These are phyloP conservation scores for Dianthus caryophyllus DNA, from an alignment of 148 eudicot genomes.

Conservation along the genomic window DNA sequence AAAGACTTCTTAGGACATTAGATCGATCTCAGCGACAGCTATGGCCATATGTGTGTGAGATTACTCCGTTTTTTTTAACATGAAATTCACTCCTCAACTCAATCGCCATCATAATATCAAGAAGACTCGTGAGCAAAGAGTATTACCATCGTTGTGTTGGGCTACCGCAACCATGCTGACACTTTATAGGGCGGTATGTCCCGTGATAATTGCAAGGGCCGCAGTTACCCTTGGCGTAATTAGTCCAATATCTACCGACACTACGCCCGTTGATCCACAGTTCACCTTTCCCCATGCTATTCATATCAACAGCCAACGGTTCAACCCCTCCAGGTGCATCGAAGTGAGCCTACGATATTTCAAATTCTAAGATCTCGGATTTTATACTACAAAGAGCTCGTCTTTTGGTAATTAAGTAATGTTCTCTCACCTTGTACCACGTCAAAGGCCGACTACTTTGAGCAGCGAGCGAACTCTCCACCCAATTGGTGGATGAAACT, in stretches of 20 bases:
- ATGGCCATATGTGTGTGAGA: too few relatives aligned
- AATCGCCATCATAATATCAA: too few relatives aligned
- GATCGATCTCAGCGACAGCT: neutral
- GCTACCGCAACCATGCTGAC: conserved; percentile 81
- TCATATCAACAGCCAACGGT: conserved; percentile 85
- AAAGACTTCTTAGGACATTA: neutral
- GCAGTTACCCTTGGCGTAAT: conserved; percentile 65
- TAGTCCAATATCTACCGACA: conserved; percentile 88
- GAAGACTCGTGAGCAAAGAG: neutral
- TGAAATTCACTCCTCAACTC: too few relatives aligned
- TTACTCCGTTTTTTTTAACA: too few relatives aligned
- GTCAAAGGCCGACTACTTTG: conserved; percentile 52
- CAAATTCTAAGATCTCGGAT: neutral
- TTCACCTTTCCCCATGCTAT: conserved; percentile 93
- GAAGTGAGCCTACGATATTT: conserved; percentile 62
- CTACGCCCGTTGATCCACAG: conserved; percentile 90
- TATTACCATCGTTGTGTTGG: conserved; percentile 92
- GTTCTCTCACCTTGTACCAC: conserved; percentile 78
- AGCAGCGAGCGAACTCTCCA: conserved; percentile 32
- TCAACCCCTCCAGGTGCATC: conserved; percentile 66
- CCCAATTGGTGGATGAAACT: conserved; percentile 66
- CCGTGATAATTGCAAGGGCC: conserved; percentile 57
- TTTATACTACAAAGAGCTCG: neutral
- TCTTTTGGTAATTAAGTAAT: neutral
- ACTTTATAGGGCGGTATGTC: conserved; percentile 49